Percentiles rank a stretch among this genome's conserved stretches.
phyloP scores from a whole-genome alignment of 805 yeast genomes.

The Saccharomyces paradoxus region DNA sequence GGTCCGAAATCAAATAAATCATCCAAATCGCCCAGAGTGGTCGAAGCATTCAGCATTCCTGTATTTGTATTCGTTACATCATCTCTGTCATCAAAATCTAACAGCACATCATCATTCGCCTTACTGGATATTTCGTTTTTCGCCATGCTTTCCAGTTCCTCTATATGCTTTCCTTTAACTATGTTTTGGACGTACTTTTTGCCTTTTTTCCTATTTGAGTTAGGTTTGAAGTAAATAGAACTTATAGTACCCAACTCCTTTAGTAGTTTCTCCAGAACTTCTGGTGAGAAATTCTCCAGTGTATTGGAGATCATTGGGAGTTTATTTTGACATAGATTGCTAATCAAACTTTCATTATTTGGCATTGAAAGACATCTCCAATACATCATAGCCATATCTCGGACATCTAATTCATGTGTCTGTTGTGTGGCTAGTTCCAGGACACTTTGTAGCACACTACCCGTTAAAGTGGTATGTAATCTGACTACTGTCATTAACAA shows the following conservation, averaged over 20 bases:
- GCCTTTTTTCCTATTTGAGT: constrained; percentile 45
- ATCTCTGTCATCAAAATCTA: constrained; percentile 74
- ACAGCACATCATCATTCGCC: constrained; percentile 66
- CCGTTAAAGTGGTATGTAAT: constrained; percentile 37
- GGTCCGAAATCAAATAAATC: constrained; percentile 50
- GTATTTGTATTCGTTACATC: constrained; percentile 17
- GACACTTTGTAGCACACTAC: constrained; percentile 46
- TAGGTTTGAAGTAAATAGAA: constrained; percentile 84
- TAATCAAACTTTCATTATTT: constrained; percentile 20
- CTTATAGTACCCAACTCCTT: constrained; percentile 77
- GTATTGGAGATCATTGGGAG: constrained; percentile 69
- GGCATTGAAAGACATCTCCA: constrained; percentile 64
- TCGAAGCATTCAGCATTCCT: constrained; percentile 20
- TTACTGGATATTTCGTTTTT: constrained; percentile 61
- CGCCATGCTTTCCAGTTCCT: constrained; percentile 72
- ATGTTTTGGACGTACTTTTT: constrained; percentile 32
- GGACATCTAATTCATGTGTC: constrained; percentile 64
- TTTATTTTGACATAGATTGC: constrained; percentile 29
- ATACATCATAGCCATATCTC: constrained; percentile 72
- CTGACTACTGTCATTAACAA: constrained; percentile 57
- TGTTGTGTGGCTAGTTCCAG: constrained; percentile 56
- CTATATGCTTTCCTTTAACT: constrained; percentile 48
- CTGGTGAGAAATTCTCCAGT: constrained; percentile 62
- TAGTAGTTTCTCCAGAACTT: constrained; percentile 57
- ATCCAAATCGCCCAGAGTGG: constrained; percentile 63